Conservation (phyloP, 371 early-diverging fungal species). For the Zopfochytrium polystomum region DNA sequence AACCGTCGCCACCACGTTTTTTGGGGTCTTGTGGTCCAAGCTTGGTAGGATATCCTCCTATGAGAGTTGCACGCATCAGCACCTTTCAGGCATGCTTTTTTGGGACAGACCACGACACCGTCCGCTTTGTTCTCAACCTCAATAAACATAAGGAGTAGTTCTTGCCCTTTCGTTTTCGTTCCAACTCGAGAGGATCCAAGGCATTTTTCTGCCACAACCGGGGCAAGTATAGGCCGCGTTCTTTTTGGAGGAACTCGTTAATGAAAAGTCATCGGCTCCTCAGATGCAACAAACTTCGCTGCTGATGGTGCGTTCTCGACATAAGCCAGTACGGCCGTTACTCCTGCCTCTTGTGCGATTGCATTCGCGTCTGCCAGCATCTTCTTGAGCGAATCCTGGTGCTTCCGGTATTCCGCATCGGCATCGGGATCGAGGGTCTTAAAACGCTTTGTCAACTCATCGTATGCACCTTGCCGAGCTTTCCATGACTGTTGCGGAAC, state of each 20-base stretch:
- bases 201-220: conserved; percentile 84
- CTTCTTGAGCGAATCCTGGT: conserved; percentile 68
- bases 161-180: conserved; percentile 73
- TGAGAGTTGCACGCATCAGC: neutral
- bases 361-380: conserved; percentile 84
- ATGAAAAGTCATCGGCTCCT: neutral
- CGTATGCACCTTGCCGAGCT: conserved; percentile 84
- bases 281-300: neutral
- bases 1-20: conserved; percentile 78
- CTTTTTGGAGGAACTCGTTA: conserved; percentile 34
- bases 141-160: conserved; percentile 77
- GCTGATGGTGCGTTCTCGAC: conserved; percentile 71
- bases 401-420: conserved; percentile 67
- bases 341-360: conserved; percentile 87
- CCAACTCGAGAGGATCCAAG: conserved; percentile 78
- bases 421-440: conserved; percentile 40
- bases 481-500: conserved; percentile 77
- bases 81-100: neutral
- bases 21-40: conserved; percentile 84
- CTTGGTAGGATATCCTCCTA: conserved; percentile 77
- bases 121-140: conserved; percentile 78
- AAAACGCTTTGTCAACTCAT: conserved; percentile 71
- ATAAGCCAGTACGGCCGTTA: conserved; percentile 70
- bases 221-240: conserved; percentile 68
- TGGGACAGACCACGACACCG: conserved; percentile 68